Evolutionary conservation across 148 eudicot genomes (phyloP), one percentile per base, ranked within the genome.

Genomic region (Heliosperma pusillum): DNA sequence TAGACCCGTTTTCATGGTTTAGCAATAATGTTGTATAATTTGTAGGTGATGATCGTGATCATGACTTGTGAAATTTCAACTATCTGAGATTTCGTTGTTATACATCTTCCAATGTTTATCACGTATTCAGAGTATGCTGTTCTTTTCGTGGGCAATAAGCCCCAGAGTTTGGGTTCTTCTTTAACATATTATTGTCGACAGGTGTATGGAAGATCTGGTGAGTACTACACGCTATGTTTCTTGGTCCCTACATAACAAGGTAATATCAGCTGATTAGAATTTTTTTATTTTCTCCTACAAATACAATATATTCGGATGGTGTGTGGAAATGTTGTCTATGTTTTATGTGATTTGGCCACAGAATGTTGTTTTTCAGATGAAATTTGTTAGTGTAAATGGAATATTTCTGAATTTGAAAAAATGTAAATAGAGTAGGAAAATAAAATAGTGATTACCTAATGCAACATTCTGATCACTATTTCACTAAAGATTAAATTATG

Each of bases 221-320:
- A 94, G 98, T 88, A 94, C 98, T 74, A 94, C 98, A 22, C 97
- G 98, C 57, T 94, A 94, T 78, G 98, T 94, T 78, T 85, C 89
- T 64, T 94, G 98, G 98, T 94, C 98, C 66, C 96, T 94, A 67
- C 98, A 94, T 84, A 94, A 94, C 76, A 94, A 94, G 98, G 98
- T 94, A 73, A 75, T 40, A 22, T 19, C 50, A 63, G 40, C 22
- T 70, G 16, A 24, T 52, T 12, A 57, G 29, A 56, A 7, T 26
- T 22, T 63, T 53, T 20, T 19, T 9, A n/a, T 66, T 33, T 40
- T 66, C 40, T 75, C 4, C 21, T 21, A 17, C 59, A 45, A 47
- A 62, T 53, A 30, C 25, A 42, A 36, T 24, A 40, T 40, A 12
- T 42, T 20, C 20, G 2, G 66, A 12, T 66, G 3, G 42, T 36